phyloP scores from a whole-genome alignment of 768 basidiomycete genomes.

The Gautieria morchelliformis region DNA sequence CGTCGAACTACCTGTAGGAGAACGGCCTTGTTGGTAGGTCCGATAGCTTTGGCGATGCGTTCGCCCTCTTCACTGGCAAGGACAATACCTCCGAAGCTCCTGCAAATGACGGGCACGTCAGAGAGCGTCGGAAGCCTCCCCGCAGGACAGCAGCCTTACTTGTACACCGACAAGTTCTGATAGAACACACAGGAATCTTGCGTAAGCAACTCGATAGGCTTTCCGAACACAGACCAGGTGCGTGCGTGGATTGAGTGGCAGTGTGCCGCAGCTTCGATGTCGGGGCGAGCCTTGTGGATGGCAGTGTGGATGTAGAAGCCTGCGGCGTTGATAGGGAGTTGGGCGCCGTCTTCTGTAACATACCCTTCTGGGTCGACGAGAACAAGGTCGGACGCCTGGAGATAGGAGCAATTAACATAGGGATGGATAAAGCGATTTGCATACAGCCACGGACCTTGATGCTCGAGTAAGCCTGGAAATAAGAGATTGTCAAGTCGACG shows the following conservation, averaged over 20 bases:
- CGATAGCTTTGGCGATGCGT: conserved; percentile 3
- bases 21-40: conserved; percentile 2
- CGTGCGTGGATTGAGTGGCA: not conserved
- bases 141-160: not conserved
- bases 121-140: not conserved
- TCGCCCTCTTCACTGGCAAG: conserved; percentile 1
- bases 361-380: conserved; percentile 1
- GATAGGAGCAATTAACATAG: not conserved
- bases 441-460: not conserved
- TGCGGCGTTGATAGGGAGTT: conserved; percentile 3
- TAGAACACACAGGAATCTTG: conserved; percentile 3
- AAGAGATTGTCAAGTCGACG: not conserved
- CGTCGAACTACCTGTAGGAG: not conserved
- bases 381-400: not conserved
- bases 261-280: not conserved
- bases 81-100: conserved; percentile 3
- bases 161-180: not conserved
- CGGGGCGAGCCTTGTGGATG: conserved; percentile 1
- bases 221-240: conserved; percentile 1
- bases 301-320: conserved; percentile 4
- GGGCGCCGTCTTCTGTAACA: not conserved
- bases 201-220: not conserved
- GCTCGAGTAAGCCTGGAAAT: not conserved
- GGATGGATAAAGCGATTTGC: not conserved
- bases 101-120: not conserved